A percentile compares a stretch with the other conserved stretches of the same genome.
Conservation (phyloP, 2,329 filamentous ascomycete species). For the Fusarium duplospermum region DNA sequence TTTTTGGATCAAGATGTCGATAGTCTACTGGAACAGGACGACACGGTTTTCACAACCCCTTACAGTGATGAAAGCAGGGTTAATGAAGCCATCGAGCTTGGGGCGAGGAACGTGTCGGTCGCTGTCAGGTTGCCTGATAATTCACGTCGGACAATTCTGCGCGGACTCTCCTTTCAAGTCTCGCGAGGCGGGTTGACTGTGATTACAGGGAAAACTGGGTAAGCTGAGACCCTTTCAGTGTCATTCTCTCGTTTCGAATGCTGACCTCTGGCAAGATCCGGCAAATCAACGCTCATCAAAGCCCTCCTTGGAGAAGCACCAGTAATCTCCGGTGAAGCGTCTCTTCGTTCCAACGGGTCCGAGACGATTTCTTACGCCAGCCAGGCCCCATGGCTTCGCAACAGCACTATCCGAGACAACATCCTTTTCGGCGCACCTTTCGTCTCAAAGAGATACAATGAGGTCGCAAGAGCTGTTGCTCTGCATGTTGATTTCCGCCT, state of each 20-base stretch:
- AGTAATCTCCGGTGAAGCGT: neutral
- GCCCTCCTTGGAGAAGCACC: neutral
- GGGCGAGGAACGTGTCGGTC: neutral
- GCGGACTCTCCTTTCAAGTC: neutral
- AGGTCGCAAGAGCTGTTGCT: slow-evolving; percentile 33
- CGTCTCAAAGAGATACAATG: slow-evolving; percentile 46
- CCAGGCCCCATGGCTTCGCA: slow-evolving; percentile 57
- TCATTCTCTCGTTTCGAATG: neutral
- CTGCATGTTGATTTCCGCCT: slow-evolving; percentile 8
- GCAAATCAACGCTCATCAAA: neutral
- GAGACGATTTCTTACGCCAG: slow-evolving; percentile 49
- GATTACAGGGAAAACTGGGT: neutral
- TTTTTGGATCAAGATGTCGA: neutral
- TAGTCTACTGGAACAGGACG: neutral
- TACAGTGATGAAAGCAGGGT: neutral
- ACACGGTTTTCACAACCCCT: neutral
- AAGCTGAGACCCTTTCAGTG: neutral
- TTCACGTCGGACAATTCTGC: neutral
- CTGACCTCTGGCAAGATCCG: neutral
- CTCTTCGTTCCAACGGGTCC: neutral
- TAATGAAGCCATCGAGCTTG: neutral
- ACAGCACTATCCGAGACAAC: slow-evolving; percentile 52
- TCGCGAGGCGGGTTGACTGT: neutral
- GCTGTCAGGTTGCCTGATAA: neutral
- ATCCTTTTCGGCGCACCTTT: slow-evolving; percentile 50